Evolutionary conservation across 257 asterid genomes (phyloP), one percentile per base, ranked within the genome.

Genomic region (Solanum lycopersicoides): DNA sequence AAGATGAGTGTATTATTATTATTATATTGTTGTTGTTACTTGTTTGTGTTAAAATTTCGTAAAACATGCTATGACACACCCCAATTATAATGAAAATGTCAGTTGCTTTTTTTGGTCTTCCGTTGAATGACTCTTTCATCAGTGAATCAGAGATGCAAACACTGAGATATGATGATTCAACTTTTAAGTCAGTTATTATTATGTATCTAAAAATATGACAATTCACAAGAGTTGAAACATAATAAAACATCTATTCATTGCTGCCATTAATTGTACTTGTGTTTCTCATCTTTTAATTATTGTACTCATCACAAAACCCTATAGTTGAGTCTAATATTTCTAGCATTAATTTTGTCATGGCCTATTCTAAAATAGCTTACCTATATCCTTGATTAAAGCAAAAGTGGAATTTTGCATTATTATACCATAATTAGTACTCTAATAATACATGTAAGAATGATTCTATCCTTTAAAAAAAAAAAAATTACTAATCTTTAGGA

Each of bases 61-160:
- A 39, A 79, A 16, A 30, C 42, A 79, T 45, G 42, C 15, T 28
- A 28, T 5, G 63, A 37, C 5, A 5, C 53, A 20, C 44, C 42
- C 6, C 21, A 79, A 85, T 76, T 89, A 87, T 82, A 74, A 89
- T 85, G 45, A 84, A 69, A 25, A 80, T 86, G 89, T 86, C 90
- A 86, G 90, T 56, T 41, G 32, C 85, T 88, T 88, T 90, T 35
- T 83, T 86, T 30, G 87, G 18, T 76, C 80, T 45, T 79, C 88
- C 28, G 25, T 47, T 80, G 65, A 28, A 80, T 16, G 30, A 28
- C 30, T 30, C 25, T 89, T 73, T 79, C 45, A 72, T 86, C 90
- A 86, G 88, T 84, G 90, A 85, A 85, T 87, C 90, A 87, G 90
- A 86, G 42, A 80, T 47, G 85, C 42, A 80, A 80, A 80, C 85